Evolutionary conservation across 208 protist genomes (phyloP), one percentile per base, ranked within the genome.

Genomic region (Naegleria lovaniensis): DNA sequence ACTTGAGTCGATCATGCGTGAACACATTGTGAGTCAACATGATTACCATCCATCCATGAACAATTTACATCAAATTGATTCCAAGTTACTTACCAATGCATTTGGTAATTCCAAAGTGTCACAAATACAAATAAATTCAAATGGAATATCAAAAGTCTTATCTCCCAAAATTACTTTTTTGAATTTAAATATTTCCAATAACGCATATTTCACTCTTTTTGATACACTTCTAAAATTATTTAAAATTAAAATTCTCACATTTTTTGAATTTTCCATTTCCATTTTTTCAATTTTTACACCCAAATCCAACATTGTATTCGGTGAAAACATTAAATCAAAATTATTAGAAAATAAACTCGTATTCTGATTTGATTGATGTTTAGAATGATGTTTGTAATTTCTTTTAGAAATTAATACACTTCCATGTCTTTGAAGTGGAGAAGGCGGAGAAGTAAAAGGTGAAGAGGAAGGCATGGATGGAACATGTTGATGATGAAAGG

Each of bases 131-230:
- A 79, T 79, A 79, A 79, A 79, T 36, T 79, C 29, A 79, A 36
- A 79, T 36, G 16, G 16, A 36, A 79, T 36, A 9, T 79, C 67
- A 79, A 79, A 36, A 36, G n/a, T 36, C n/a, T 79, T 79, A 79
- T 79, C 29, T 36, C 29, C 29, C 9, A 79, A 79, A 79, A 36
- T 36, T 36, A 79, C 29, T 36, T 79, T 79, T 79, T 79, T 79
- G 36, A 36, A 79, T 79, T 79, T 79, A 36, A 79, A 79, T 36
- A 79, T 79, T 79, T 79, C 67, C 9, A 79, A 79, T 79, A 79
- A 79, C 0, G 29, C 9, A 79, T 36, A 79, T 79, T 79, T 29
- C n/a, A 79, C 29, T 79, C 29, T 29, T 79, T 79, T 79, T 36
- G 16, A 36, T 15, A 79, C 16, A 79, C 29, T 79, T 79, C 29